Conservation (phyloP, 148 eudicot species). For the Cornus kousa region DNA sequence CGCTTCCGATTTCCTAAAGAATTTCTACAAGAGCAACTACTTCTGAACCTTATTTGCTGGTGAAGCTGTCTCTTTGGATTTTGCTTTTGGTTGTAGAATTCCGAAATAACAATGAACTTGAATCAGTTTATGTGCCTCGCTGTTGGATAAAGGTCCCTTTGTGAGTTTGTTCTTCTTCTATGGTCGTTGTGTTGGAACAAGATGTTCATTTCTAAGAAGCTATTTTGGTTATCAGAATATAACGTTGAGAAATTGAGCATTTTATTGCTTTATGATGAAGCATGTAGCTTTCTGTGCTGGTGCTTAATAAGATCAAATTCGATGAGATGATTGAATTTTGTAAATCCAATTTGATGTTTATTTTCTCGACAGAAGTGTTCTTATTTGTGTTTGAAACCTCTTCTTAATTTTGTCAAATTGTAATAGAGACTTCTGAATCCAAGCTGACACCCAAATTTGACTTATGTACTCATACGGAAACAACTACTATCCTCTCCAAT, state of each 20-base stretch:
- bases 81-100: constrained; percentile 17
- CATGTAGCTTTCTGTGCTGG: no score
- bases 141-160: constrained; percentile 9
- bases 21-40: constrained; percentile 69
- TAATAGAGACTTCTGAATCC: no score
- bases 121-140: constrained; percentile 11
- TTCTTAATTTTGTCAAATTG: no score
- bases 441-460: no score
- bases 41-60: constrained; percentile 31
- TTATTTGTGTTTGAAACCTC: no score
- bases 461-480: no score
- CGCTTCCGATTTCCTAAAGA: constrained; percentile 56
- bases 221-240: no score
- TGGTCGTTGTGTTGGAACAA: not conserved
- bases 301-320: not conserved
- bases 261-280: no score
- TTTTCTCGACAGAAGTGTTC: no score
- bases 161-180: constrained; percentile 3
- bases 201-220: not conserved
- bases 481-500: no score
- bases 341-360: not conserved
- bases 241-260: no score
- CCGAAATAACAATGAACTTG: constrained; percentile 26
- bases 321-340: not conserved
- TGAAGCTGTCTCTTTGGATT: constrained; percentile 6